These are phyloP conservation scores for Discostella stelligeroides DNA, from an alignment of 108 stramenopile genomes.

Conservation along the genomic window DNA sequence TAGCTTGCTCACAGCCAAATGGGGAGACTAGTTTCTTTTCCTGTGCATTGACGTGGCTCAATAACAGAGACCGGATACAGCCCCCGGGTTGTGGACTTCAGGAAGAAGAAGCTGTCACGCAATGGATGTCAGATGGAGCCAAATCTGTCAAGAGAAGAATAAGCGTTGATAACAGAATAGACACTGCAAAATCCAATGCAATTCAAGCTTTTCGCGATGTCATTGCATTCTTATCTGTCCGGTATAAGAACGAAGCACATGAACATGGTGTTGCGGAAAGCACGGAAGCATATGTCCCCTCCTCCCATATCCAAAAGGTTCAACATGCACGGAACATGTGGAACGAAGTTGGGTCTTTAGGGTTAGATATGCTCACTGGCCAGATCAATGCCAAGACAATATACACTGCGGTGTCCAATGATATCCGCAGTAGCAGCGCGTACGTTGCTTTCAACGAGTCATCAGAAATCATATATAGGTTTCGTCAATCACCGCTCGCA, in stretches of 20 bases:
- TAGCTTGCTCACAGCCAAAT: slow-evolving; percentile 27
- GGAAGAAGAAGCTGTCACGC: slow-evolving; percentile 16
- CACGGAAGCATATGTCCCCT: slow-evolving; percentile 4
- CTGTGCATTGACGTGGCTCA: slow-evolving; percentile 77
- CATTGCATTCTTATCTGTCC: slow-evolving; percentile 22
- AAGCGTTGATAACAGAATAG: slow-evolving; percentile 7
- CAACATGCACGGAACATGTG: slow-evolving; percentile 28
- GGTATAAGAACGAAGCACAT: background rate
- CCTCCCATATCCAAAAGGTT: slow-evolving; percentile 16
- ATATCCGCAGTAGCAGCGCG: slow-evolving; percentile 5
- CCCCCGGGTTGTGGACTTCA: slow-evolving; percentile 67
- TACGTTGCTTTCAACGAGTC: too few relatives aligned
- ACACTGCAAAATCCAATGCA: slow-evolving; percentile 17
- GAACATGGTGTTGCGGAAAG: slow-evolving; percentile 4
- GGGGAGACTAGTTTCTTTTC: slow-evolving; percentile 36
- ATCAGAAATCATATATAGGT: background rate
- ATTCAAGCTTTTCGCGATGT: slow-evolving; percentile 26
- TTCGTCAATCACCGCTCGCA: slow-evolving; percentile 8
- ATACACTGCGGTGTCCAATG: slow-evolving; percentile 6
- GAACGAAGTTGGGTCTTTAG: slow-evolving; percentile 25
- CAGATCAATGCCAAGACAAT: slow-evolving; percentile 35
- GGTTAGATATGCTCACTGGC: slow-evolving; percentile 40
- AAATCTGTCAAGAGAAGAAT: slow-evolving; percentile 9
- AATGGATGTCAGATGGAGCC: slow-evolving; percentile 4
- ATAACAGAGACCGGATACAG: slow-evolving; percentile 61